Conservation (phyloP, 495 filamentous ascomycete genomes). For the Lindgomyces ingoldianus region DNA sequence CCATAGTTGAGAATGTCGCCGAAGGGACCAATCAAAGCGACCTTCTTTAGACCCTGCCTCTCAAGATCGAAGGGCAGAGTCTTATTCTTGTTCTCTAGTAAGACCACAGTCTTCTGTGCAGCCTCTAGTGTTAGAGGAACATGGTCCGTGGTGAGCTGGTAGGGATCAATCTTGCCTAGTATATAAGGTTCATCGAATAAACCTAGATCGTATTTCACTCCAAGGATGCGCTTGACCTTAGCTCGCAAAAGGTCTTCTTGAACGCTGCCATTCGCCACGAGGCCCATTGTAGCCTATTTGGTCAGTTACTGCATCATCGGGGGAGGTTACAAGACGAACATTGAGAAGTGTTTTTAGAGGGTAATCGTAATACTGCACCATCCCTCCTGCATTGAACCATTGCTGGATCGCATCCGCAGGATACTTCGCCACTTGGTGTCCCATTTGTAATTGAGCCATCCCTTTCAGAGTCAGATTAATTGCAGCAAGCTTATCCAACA, state of each 20-base stretch:
- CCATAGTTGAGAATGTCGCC: slow-evolving; percentile 50
- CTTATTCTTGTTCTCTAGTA: slow-evolving; percentile 47
- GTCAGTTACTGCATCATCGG: neutral
- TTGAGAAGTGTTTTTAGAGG: slow-evolving; percentile 27
- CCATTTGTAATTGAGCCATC: slow-evolving; percentile 38
- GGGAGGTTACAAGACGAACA: neutral
- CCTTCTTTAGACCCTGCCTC: slow-evolving; percentile 40
- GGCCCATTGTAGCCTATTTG: slow-evolving; percentile 38
- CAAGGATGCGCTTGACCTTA: slow-evolving; percentile 44
- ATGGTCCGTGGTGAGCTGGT: slow-evolving; percentile 41
- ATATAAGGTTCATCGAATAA: slow-evolving; percentile 47
- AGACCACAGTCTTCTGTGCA: slow-evolving; percentile 45
- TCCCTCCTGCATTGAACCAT: slow-evolving; percentile 47
- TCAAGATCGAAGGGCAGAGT: slow-evolving; percentile 43
- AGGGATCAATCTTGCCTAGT: slow-evolving; percentile 40
- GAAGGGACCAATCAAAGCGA: slow-evolving; percentile 50
- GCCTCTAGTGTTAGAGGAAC: slow-evolving; percentile 44
- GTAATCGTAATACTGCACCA: slow-evolving; percentile 18
- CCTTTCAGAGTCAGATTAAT: slow-evolving; percentile 10
- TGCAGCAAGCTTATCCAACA: neutral
- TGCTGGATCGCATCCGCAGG: slow-evolving; percentile 45
- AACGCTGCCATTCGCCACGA: slow-evolving; percentile 45
- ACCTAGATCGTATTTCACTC: slow-evolving; percentile 48
- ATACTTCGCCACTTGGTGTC: slow-evolving; percentile 41
- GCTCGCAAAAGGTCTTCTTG: slow-evolving; percentile 41